phyloP scores from a whole-genome alignment of 345 rosid species.

The Gossypium australe region DNA sequence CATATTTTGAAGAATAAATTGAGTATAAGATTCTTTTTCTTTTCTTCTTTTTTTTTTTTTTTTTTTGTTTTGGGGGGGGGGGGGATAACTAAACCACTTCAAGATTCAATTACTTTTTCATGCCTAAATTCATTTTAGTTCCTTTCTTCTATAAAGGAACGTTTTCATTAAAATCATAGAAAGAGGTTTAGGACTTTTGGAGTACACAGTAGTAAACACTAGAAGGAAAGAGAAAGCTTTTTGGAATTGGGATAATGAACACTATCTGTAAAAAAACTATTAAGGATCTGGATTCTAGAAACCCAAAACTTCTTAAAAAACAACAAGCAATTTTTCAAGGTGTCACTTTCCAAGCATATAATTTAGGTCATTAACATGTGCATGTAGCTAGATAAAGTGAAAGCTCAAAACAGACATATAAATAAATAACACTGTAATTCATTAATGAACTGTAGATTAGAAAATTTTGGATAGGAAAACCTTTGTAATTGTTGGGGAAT shows the following conservation, averaged over 20 bases:
- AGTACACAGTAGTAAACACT: background rate
- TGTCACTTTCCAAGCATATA: background rate
- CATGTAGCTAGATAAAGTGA: background rate
- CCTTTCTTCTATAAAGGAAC: background rate
- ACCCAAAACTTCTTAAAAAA: background rate
- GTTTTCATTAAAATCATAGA: background rate
- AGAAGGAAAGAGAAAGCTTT: background rate
- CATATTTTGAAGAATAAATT: background rate
- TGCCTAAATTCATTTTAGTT: background rate
- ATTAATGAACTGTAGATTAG: background rate
- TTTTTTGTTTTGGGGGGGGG: fast-evolving
- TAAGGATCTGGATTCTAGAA: background rate
- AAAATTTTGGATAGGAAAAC: conserved; percentile 22
- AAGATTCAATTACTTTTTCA: background rate
- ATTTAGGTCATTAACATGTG: background rate
- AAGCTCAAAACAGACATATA: background rate
- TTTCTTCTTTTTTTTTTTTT: too few species aligned
- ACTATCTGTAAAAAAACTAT: background rate
- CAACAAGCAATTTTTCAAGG: background rate
- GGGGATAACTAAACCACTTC: background rate
- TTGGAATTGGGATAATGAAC: background rate
- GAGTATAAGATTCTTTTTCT: too few species aligned
- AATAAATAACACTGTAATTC: conserved; percentile 1
- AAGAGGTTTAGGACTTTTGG: background rate
- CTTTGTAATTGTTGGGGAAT: conserved; percentile 81